These are phyloP conservation scores for Viola pubescens DNA, from an alignment of 441 rosid species.

Conservation along the genomic window DNA sequence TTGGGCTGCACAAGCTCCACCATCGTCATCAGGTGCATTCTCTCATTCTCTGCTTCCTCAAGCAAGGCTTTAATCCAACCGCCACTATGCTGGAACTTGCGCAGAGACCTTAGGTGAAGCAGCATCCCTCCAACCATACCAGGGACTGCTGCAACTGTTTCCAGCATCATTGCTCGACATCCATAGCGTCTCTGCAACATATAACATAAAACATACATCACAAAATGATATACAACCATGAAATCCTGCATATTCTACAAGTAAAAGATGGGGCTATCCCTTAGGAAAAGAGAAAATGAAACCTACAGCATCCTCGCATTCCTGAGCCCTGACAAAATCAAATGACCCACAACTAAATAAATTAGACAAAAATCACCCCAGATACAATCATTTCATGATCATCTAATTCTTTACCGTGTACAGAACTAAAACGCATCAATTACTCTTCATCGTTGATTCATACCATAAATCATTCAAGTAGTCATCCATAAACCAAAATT, in stretches of 20 bases:
- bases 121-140: conserved; percentile 93
- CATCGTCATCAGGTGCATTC: conserved; percentile 95
- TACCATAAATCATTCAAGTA: too few relatives aligned
- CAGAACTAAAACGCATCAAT: neutral
- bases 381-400: too few relatives aligned
- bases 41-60: conserved; percentile 91
- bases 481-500: too few relatives aligned
- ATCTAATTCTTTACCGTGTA: neutral
- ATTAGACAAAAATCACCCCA: too few relatives aligned
- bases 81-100: conserved; percentile 77
- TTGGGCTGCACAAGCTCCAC: conserved; percentile 60
- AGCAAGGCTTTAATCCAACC: conserved; percentile 89
- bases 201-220: neutral
- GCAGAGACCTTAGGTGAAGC: conserved; percentile 59
- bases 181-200: conserved; percentile 51
- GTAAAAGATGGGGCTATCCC: too few relatives aligned
- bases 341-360: too few relatives aligned
- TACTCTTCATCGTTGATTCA: too few relatives aligned
- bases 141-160: conserved; percentile 85
- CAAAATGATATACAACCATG: too few relatives aligned
- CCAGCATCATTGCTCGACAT: conserved; percentile 77
- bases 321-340: too few relatives aligned
- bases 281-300: too few relatives aligned
- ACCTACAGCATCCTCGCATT: too few relatives aligned
- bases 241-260: too few relatives aligned